Evolutionary conservation across 345 rosid species (phyloP).

Genomic region (Melastoma malabathricum): DNA sequence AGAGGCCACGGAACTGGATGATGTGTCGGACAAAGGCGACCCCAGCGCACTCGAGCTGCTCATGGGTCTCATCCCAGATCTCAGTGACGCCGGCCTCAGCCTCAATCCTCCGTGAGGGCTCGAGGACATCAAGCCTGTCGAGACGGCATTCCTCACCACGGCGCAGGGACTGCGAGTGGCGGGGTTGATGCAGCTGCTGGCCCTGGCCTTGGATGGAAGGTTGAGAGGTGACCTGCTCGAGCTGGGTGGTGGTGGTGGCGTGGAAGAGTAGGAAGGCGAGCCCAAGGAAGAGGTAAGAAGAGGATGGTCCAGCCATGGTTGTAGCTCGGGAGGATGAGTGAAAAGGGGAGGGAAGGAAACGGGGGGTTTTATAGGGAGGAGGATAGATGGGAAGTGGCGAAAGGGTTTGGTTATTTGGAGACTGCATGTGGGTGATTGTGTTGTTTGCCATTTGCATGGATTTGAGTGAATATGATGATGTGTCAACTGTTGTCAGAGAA

Average conservation of each 20-base stretch:
- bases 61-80: conserved; percentile 24
- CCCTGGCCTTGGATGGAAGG: background rate
- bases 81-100: conserved; percentile 31
- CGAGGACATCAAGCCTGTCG: conserved; percentile 15
- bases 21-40: conserved; percentile 26
- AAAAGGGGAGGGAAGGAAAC: background rate
- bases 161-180: conserved; percentile 8
- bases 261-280: conserved; percentile 5
- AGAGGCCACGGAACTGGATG: conserved; percentile 19
- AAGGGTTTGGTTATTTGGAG: background rate
- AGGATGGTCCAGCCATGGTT: conserved; percentile 1
- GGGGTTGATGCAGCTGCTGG: conserved; percentile 1
- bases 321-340: background rate
- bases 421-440: no score
- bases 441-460: no score
- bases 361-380: background rate
- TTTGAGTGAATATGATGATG: no score
- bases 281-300: background rate
- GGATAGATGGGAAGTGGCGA: conserved; percentile 3
- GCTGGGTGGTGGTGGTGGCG: background rate
- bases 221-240: conserved; percentile 3
- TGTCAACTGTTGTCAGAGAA: no score
- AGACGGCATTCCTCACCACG: conserved; percentile 21
- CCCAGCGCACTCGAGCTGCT: conserved; percentile 31
- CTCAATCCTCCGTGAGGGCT: conserved; percentile 17